Base-by-base conservation (phyloP, 352 stramenopile species). In the Phytopythium vexans region DNA sequence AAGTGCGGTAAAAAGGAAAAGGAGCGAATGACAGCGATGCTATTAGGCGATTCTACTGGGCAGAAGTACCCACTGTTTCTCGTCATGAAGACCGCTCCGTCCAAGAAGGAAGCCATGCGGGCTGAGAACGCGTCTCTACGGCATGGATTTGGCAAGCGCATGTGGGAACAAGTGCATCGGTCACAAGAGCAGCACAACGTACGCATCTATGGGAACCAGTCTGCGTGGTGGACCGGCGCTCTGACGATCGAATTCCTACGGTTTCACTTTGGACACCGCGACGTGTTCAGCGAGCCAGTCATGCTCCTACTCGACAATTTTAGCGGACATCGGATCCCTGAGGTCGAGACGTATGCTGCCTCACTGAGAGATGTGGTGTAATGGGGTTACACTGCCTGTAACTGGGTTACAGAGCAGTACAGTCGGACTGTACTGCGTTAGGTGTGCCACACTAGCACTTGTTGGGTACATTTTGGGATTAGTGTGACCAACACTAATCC, bases 231-330 rank as follows among this genome's bases (percentile, higher is more conserved):
- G 71, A 66, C 58, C 27, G 50, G 14, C 8, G 31, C 39, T 16
- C 40, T 76, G 15, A 65, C 52, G 1, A 16, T 68, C 0, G 32
- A 56, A n/a, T 70, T 68, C 21, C 12, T 78, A 15, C 15, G 45
- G 16, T 76, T 61, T 36, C 62, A 72, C 16, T 78, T 77, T 44
- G 61, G 58, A 7, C 40, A 56, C 7, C 44, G 59, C 5, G 42
- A 10, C 1, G 10, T 35, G 1, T 32, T 50, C 12, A 62, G 44
- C 41, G 49, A 74, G 10, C 58, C 58, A 9, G 36, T 68, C 0
- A 31, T 77, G 12, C 41, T 77, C 0, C 49, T 74, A 2, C 57
- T 74, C 3, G 58, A 76, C 35, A 49, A 52, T 34, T 66, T 66
- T 38, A 48, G 32, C 1, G 56, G 55, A 1, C 43, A 62, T 36